phyloP scores from a whole-genome alignment of 2,329 filamentous ascomycete species.

The Podosphaera leucotricha region DNA sequence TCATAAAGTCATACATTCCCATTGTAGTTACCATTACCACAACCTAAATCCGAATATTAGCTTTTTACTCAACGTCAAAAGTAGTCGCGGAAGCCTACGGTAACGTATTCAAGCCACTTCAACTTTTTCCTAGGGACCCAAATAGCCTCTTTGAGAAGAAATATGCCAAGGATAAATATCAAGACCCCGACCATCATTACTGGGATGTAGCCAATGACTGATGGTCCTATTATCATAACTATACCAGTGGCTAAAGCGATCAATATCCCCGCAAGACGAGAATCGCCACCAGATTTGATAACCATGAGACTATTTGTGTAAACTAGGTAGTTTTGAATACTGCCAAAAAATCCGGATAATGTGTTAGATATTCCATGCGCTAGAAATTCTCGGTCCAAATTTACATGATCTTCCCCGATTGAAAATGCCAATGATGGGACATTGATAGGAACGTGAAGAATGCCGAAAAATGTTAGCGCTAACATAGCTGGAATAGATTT shows the following conservation, averaged over 20 bases:
- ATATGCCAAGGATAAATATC: slow-evolving; percentile 87
- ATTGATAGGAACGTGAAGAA: slow-evolving; percentile 94
- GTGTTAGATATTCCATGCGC: slow-evolving; percentile 88
- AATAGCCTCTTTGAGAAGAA: slow-evolving; percentile 70
- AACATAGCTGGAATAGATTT: slow-evolving; percentile 86
- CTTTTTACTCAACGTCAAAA: not conserved
- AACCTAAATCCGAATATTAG: slow-evolving; percentile 26
- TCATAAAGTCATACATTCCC: slow-evolving; percentile 91
- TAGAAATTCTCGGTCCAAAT: slow-evolving; percentile 75
- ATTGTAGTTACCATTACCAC: slow-evolving; percentile 80
- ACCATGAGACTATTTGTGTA: slow-evolving; percentile 97
- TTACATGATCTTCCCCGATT: slow-evolving; percentile 74
- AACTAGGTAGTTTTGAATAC: slow-evolving; percentile 90
- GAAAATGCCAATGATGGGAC: slow-evolving; percentile 81
- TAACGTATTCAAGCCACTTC: slow-evolving; percentile 68
- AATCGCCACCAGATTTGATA: slow-evolving; percentile 76
- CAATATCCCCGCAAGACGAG: slow-evolving; percentile 63
- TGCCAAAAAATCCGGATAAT: slow-evolving; percentile 63
- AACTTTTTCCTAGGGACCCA: slow-evolving; percentile 76
- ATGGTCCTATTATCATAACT: slow-evolving; percentile 66
- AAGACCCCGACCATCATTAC: slow-evolving; percentile 91
- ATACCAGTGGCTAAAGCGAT: slow-evolving; percentile 59
- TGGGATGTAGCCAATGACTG: slow-evolving; percentile 79
- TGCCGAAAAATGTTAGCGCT: slow-evolving; percentile 88
- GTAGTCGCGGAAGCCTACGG: slow-evolving; percentile 25